Conservation (phyloP, 1,284 basidiomycete species). For the Anthracocystis panici-leucophaei region DNA sequence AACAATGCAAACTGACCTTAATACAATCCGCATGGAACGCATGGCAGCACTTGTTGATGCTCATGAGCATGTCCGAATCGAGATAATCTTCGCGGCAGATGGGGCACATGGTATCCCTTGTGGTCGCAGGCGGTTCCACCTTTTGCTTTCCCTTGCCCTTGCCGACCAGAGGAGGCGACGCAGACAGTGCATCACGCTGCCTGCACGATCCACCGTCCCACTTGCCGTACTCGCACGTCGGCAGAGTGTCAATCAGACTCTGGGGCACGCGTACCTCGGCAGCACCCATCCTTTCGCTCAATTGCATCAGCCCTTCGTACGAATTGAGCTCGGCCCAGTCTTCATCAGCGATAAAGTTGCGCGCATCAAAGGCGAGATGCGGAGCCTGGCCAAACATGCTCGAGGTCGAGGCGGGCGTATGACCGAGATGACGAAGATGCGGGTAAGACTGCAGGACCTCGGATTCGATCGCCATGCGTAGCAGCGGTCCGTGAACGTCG, state of each 20-base stretch:
- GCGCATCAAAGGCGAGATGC: slow-evolving; percentile 29
- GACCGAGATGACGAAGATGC: slow-evolving; percentile 8
- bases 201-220: slow-evolving; percentile 45
- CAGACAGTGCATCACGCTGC: slow-evolving; percentile 1
- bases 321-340: slow-evolving; percentile 46
- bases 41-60: slow-evolving; percentile 39
- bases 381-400: slow-evolving; percentile 6
- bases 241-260: slow-evolving; percentile 31
- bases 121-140: background rate
- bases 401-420: slow-evolving; percentile 27
- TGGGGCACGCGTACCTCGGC: slow-evolving; percentile 34
- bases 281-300: slow-evolving; percentile 31
- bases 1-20: slow-evolving; percentile 22
- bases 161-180: slow-evolving; percentile 13
- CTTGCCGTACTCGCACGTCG: slow-evolving; percentile 39
- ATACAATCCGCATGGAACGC: slow-evolving; percentile 49
- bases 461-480: slow-evolving; percentile 42
- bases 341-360: slow-evolving; percentile 48
- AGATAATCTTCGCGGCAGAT: slow-evolving; percentile 48
- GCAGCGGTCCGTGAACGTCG: slow-evolving; percentile 18
- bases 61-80: slow-evolving; percentile 45
- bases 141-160: slow-evolving; percentile 44
- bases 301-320: slow-evolving; percentile 39
- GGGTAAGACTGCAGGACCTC: background rate
- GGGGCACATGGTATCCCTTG: slow-evolving; percentile 43